Conservation (phyloP, 208 protist genomes). For the Crithidia bombi region DNA sequence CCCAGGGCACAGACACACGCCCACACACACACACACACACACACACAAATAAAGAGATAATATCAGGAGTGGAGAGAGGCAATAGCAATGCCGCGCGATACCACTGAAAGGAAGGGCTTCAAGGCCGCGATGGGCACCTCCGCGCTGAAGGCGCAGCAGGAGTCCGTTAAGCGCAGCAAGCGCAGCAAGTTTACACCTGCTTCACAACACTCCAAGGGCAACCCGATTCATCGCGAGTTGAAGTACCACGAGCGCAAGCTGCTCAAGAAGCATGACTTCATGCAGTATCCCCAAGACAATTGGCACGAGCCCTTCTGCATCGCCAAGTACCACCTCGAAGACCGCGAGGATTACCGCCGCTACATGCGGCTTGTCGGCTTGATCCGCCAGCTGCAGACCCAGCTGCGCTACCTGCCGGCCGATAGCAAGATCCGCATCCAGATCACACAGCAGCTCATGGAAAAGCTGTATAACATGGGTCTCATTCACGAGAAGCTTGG, state of each 20-base stretch:
- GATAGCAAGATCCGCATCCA: slow-evolving; percentile 90
- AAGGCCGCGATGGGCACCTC: slow-evolving; percentile 53
- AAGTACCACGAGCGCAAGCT: slow-evolving; percentile 92
- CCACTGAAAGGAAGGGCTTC: slow-evolving; percentile 54
- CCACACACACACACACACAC: background rate
- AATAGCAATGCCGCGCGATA: slow-evolving; percentile 62
- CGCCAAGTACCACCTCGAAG: slow-evolving; percentile 92
- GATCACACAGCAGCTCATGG: slow-evolving; percentile 90
- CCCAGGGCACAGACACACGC: too few species aligned
- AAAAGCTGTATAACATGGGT: slow-evolving; percentile 92
- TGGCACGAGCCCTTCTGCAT: slow-evolving; percentile 93
- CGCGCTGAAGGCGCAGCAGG: slow-evolving; percentile 58
- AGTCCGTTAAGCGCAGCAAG: slow-evolving; percentile 74
- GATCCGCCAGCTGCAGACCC: slow-evolving; percentile 85
- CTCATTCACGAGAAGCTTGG: slow-evolving; percentile 87
- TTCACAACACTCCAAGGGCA: slow-evolving; percentile 80
- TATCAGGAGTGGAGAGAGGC: too few species aligned
- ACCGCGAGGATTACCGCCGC: slow-evolving; percentile 93
- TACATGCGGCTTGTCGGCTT: slow-evolving; percentile 90
- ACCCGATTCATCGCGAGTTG: slow-evolving; percentile 85
- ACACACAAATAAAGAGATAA: background rate
- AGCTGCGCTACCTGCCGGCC: slow-evolving; percentile 86
- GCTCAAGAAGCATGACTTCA: slow-evolving; percentile 92
- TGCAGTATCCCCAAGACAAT: slow-evolving; percentile 92
- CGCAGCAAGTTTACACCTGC: slow-evolving; percentile 79